A percentile compares a stretch with the other conserved stretches of the same genome.
Evolutionary conservation across 2,329 filamentous ascomycete species (phyloP).

Genomic region (Fusarium newnesense): DNA sequence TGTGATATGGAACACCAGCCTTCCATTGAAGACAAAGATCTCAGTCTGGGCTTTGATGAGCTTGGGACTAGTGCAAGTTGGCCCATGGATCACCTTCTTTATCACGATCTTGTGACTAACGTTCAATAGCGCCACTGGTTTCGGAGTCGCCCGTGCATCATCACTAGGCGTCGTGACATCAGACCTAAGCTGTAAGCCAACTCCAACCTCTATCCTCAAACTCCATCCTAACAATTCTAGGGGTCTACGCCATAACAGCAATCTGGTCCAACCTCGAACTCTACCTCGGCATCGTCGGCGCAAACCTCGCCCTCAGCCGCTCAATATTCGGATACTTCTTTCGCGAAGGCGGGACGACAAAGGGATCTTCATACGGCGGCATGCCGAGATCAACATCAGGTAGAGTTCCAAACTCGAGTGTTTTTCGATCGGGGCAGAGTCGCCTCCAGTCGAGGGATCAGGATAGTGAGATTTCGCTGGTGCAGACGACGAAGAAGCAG

Average conservation of each 20-base stretch:
- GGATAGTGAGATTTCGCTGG: constrained; percentile 37
- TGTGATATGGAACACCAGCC: constrained; percentile 48
- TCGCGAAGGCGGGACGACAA: not conserved
- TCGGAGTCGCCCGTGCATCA: constrained; percentile 34
- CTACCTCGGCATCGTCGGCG: constrained; percentile 52
- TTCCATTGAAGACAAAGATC: constrained; percentile 46
- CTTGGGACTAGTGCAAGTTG: constrained; percentile 40
- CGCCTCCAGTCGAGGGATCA: constrained; percentile 11
- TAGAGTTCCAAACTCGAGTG: constrained; percentile 13
- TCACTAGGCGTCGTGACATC: constrained; percentile 35
- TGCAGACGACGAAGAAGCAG: constrained; percentile 13
- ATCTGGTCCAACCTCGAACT: constrained; percentile 54
- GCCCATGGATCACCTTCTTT: accelerated
- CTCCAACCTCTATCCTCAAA: accelerated
- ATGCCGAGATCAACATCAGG: constrained; percentile 13
- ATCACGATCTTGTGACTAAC: not conserved
- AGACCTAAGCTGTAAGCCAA: constrained; percentile 34
- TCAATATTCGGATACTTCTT: constrained; percentile 35
- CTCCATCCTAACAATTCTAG: constrained; percentile 11
- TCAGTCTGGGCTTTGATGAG: constrained; percentile 49
- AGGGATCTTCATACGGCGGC: constrained; percentile 6
- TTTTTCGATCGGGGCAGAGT: constrained; percentile 8
- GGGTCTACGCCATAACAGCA: constrained; percentile 48
- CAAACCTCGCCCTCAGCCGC: constrained; percentile 41
- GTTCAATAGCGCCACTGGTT: constrained; percentile 28